Evolutionary conservation across 108 stramenopile genomes (phyloP), one percentile per base, ranked within the genome.

Genomic region (Skeletonema tropicum): DNA sequence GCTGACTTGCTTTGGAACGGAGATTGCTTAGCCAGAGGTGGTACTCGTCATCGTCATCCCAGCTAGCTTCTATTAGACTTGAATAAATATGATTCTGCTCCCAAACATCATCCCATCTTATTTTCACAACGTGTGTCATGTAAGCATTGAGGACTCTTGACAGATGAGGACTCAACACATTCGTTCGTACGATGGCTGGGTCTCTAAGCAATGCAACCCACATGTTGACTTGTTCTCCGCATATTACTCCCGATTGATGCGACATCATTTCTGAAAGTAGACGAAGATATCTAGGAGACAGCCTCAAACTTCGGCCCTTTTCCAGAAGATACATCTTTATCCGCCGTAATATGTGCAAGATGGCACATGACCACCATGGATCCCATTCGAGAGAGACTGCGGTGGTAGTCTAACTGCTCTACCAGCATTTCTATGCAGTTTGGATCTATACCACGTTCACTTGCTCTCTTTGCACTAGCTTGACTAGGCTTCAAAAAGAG

Each of bases 31-130:
- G 71, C 91, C 91, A 95, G 15, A 71, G 61, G 33, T 93, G 88
- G 48, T 92, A 93, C 65, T 89, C 90, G 29, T 95, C 89, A 59
- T 87, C 89, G 36, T 92, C 92, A 39, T 89, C 89, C 89, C 89
- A 95, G 67, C 91, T 92, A 8, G 88, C 89, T 59, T 91, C 89
- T 30, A 95, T 64, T 5, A 95, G 48, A 8, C 69, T 61, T 23
- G 86, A 62, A 31, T 83, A 77, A 29, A 86, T 89, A 79, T 95
- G 92, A 1, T 65, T 85, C 55, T 80, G 82, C 10, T 95, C 88
- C 72, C 91, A 88, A 10, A 95, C 83, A 67, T 95, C 92, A 25
- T 91, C 89, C 94, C 94, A 95, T 65, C 89, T 84, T 33, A 95
- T 74, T 77, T 68, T 76, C 10, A 90, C 77, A 62, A 92, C 74